Evolutionary conservation across 192 early-diverging fungal species (phyloP).

Genomic region (Entophlyctis helioformis): DNA sequence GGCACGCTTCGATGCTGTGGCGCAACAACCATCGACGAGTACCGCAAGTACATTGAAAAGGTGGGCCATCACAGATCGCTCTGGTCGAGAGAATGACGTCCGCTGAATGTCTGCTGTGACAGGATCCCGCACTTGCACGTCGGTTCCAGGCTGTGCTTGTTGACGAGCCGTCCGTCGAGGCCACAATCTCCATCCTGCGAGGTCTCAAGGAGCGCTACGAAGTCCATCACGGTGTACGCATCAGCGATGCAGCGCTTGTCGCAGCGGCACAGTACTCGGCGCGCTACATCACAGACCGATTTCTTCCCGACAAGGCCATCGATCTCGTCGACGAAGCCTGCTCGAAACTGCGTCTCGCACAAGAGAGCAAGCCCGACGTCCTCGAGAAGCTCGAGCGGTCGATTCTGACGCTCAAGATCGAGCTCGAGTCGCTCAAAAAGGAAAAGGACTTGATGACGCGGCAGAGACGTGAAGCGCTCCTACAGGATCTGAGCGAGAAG

Average conservation of each 20-base stretch:
- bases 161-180: slow-evolving; percentile 44
- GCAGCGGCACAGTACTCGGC: slow-evolving; percentile 46
- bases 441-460: slow-evolving; percentile 68
- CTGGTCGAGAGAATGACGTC: no score
- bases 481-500: slow-evolving; percentile 34
- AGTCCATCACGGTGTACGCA: slow-evolving; percentile 50
- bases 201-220: slow-evolving; percentile 59
- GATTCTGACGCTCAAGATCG: slow-evolving; percentile 74
- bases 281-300: slow-evolving; percentile 54
- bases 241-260: slow-evolving; percentile 48
- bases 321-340: slow-evolving; percentile 79
- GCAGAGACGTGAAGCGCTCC: slow-evolving; percentile 52
- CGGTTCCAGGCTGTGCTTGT: slow-evolving; percentile 52
- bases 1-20: slow-evolving; percentile 81
- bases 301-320: slow-evolving; percentile 58
- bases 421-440: slow-evolving; percentile 71
- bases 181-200: slow-evolving; percentile 53
- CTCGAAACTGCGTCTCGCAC: slow-evolving; percentile 75
- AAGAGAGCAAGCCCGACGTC: slow-evolving; percentile 80
- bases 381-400: slow-evolving; percentile 78
- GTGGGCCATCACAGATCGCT: no score
- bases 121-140: slow-evolving; percentile 53
- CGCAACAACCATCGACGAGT: slow-evolving; percentile 82
- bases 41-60: slow-evolving; percentile 70
- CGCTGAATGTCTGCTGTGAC: no score